Base-by-base conservation (phyloP, 2,329 filamentous ascomycete genomes). In the Apiospora malaysiana region DNA sequence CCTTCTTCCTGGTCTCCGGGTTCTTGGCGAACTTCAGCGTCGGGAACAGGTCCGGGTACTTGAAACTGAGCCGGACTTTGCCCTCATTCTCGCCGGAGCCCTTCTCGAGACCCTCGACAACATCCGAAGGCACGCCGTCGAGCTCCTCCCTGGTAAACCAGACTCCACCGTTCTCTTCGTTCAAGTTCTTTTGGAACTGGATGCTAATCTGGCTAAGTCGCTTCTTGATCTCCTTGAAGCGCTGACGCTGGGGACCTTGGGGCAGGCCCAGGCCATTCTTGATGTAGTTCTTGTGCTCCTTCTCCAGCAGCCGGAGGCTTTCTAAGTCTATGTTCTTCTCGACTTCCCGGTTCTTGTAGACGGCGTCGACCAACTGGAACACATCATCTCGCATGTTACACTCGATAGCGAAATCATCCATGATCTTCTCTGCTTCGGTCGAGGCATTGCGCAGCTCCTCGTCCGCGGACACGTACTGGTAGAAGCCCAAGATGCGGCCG, bases 221-320 rank as follows among this genome's bases (percentile, higher is more conserved):
- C 86, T 94, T 93, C 87, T 94, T 93, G 82, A 95, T 94, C 81
- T 92, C 92, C 85, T 94, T 95, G 87, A 95, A 95, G 63, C 93
- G 89, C 76, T 94, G 93, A 73, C 93, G 84, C 83, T 94, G 85
- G 5, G 87, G 84, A 1, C 92, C 93, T 32, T 89, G 88, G 1
- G 92, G 90, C 68, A 96, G 84, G 4, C 90, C 90, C 66, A 96
- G 83, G 18, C 93, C 93, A 79, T 94, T 94, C 69, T 89, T 87
- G 76, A 95, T 91, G 81, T 93, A 95, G 73, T 86, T 88, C 82
- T 94, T 93, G 76, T 92, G 88, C 77, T 94, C 91, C 83, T 93
- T 94, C 82, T 94, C 91, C 42, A 96, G 83, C 74, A 95, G 81
- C n/a, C 91, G 88, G 75, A 90, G 82, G 70, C 89, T 91, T 82